Base-by-base conservation (phyloP, 306 rosid species). In the Trifolium subterraneum region DNA sequence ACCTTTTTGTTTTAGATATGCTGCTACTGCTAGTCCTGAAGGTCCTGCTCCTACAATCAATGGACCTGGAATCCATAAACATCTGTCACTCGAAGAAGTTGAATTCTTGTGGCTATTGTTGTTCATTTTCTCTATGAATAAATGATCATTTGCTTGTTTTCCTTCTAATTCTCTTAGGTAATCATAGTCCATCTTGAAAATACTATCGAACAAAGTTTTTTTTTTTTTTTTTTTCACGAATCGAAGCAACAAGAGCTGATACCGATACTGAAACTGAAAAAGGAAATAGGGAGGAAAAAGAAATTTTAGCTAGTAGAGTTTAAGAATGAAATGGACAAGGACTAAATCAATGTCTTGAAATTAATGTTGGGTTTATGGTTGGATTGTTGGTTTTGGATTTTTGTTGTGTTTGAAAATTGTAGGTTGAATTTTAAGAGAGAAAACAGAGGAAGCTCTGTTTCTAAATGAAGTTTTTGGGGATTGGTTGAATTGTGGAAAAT, bases 21-120 rank as follows among this genome's bases (percentile, higher is more conserved):
- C 96, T n/a, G 97, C 90, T n/a, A 74, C 88, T 1, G 97, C 97
- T 0, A 92, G 80, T 8, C 97, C 97, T 0, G 97, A 92, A 1
- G 97, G 97, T 8, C 97, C 97, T 42, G 92, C 96, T 51, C 97
- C 97, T 4, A 92, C 87, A 19, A 92, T 89, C 72, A 92, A 83
- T 4, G 97, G 91, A 9, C 90, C 93, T 0, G 68, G 64, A 35
- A 83, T 66, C 69, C 73, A 67, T n/a, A 85, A 85, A 10, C 71
- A 66, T 44, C 71, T 66, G 9, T 44, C 39, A 2, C 5, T 65
- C 12, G 9, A 39, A 2, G 5, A 39, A 2, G 64, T 27, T 3
- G 66, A 20, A 14, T 39, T 16, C 68, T 23, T 70, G 15, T n/a
- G 80, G 3, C 5, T 29, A 19, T 62, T 81, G 63, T 62, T 81